Evolutionary conservation across 208 protist species (phyloP).

Genomic region (Leptomonas pyrrhocoris): DNA sequence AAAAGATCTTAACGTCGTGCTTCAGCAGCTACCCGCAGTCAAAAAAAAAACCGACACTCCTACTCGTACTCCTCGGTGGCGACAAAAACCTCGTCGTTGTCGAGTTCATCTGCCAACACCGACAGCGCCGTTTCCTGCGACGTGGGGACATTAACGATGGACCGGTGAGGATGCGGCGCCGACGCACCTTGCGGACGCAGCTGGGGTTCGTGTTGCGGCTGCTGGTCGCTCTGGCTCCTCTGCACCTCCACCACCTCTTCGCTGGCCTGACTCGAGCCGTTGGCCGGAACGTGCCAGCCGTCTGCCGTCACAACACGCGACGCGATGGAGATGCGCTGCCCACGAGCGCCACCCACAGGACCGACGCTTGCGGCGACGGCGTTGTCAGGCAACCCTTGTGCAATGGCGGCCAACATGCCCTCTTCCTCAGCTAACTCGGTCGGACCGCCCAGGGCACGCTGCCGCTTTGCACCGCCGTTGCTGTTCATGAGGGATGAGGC

Average conservation of each 20-base stretch:
- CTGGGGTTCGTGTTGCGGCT: background rate
- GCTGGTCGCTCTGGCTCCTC: slow-evolving; percentile 12
- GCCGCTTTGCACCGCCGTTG: slow-evolving; percentile 27
- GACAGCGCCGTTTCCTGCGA: slow-evolving; percentile 61
- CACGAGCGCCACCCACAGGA: slow-evolving; percentile 1
- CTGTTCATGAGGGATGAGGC: slow-evolving; percentile 12
- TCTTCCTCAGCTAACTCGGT: slow-evolving; percentile 39
- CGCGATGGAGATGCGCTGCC: slow-evolving; percentile 40
- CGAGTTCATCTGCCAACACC: slow-evolving; percentile 36
- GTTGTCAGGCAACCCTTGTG: slow-evolving; percentile 19
- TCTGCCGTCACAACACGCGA: slow-evolving; percentile 61
- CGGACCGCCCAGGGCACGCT: slow-evolving; percentile 28
- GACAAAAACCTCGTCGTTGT: slow-evolving; percentile 77
- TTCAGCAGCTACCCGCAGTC: background rate
- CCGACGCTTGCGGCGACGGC: background rate
- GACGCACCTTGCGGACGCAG: background rate
- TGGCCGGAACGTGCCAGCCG: slow-evolving; percentile 68
- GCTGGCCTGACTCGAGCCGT: slow-evolving; percentile 11
- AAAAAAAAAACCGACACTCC: background rate
- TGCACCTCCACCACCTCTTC: slow-evolving; percentile 26
- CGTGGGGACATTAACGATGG: slow-evolving; percentile 54
- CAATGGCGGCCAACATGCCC: slow-evolving; percentile 46
- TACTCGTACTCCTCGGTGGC: slow-evolving; percentile 85
- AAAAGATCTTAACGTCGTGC: too few relatives aligned
- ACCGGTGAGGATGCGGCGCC: slow-evolving; percentile 12